Evolutionary conservation across 1,139 yeast species (phyloP).

Genomic region (Lipomyces yarrowii): DNA sequence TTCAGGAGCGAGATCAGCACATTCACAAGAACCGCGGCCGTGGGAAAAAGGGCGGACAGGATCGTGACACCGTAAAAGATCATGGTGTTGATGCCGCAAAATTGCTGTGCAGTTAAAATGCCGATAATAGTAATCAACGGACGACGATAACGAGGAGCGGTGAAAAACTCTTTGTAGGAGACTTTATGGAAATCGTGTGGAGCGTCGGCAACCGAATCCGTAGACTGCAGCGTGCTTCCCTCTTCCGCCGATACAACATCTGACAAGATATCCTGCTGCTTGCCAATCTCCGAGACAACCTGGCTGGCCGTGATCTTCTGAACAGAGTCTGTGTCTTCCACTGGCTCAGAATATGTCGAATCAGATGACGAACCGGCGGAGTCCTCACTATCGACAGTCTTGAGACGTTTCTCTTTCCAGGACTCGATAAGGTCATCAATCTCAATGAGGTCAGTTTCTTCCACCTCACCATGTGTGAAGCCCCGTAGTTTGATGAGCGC

Average conservation of each 20-base stretch:
- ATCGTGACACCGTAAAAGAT: constrained; percentile 90
- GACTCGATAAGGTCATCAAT: constrained; percentile 25
- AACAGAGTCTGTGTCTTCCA: constrained; percentile 11
- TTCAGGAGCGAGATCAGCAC: constrained; percentile 55
- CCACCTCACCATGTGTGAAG: constrained; percentile 37
- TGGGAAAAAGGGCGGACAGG: constrained; percentile 67
- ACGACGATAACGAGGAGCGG: constrained; percentile 54
- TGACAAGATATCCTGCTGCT: constrained; percentile 10
- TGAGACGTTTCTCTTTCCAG: constrained; percentile 18
- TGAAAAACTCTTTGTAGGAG: constrained; percentile 49
- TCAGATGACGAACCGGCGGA: constrained; percentile 18
- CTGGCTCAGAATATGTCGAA: constrained; percentile 24
- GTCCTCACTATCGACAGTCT: constrained; percentile 4
- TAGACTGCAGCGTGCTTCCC: constrained; percentile 26
- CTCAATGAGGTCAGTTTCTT: constrained; percentile 17
- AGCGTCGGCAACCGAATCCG: constrained; percentile 9
- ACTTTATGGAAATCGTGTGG: constrained; percentile 16
- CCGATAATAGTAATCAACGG: constrained; percentile 71
- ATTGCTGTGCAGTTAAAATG: constrained; percentile 83
- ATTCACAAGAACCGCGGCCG: constrained; percentile 49
- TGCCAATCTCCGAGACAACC: neutral
- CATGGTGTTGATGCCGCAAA: constrained; percentile 89
- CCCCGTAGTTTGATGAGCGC: constrained; percentile 44
- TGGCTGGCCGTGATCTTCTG: neutral
- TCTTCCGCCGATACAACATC: constrained; percentile 18